These are phyloP conservation scores for Colletotrichum incanum DNA, from an alignment of 2,329 filamentous ascomycete genomes.

Conservation along the genomic window DNA sequence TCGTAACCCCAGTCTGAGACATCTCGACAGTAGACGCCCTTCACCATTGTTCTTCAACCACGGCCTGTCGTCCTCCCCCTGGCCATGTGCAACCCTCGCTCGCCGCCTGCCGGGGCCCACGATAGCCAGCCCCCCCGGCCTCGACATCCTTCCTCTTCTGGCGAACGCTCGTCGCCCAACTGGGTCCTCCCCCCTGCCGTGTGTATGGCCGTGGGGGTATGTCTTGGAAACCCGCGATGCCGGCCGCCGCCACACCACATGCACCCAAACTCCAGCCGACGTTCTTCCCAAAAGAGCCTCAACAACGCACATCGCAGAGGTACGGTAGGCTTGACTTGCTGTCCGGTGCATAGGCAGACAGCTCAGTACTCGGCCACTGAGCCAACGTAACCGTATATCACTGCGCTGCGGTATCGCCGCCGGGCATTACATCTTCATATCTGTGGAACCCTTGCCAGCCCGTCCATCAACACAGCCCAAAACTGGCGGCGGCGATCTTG, in stretches of 20 bases:
- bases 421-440: constrained; percentile 12
- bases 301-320: constrained; percentile 7
- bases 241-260: constrained; percentile 15
- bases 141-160: constrained; percentile 36
- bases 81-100: constrained; percentile 50
- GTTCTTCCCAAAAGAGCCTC: constrained; percentile 40
- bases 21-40: constrained; percentile 29
- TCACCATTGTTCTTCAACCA: constrained; percentile 42
- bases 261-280: constrained; percentile 33
- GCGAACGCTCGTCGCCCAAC: constrained; percentile 38
- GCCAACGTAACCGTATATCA: constrained; percentile 18
- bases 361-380: background rate
- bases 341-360: background rate
- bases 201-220: constrained; percentile 33
- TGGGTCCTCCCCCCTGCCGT: constrained; percentile 22
- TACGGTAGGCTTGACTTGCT: background rate
- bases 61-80: constrained; percentile 50
- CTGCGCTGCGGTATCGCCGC: constrained; percentile 28
- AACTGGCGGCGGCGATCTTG: background rate
- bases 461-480: constrained; percentile 17
- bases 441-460: constrained; percentile 19
- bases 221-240: background rate
- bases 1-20: constrained; percentile 31
- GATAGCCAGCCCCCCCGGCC: constrained; percentile 22
- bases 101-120: constrained; percentile 31